Evolutionary conservation across 1,284 basidiomycete species (phyloP).

Genomic region (Fereydounia khargensis): DNA sequence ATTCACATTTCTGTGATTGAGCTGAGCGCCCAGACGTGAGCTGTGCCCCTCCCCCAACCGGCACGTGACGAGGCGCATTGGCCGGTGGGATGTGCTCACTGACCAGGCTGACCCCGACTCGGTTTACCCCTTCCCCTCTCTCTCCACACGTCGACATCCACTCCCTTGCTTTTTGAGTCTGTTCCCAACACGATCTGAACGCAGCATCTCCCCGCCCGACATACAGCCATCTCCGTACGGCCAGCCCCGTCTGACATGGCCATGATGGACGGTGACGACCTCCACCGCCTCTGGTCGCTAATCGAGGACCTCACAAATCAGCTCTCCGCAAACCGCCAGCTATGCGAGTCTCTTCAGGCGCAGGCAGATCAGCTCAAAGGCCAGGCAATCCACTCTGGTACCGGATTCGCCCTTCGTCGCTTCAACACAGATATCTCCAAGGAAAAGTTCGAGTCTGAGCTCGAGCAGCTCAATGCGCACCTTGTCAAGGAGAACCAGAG

Average conservation of each 20-base stretch:
- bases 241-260: constrained; percentile 9
- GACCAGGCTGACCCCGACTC: too few species aligned
- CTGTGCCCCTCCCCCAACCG: too few species aligned
- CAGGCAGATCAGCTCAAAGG: constrained; percentile 74
- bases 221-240: neutral
- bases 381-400: constrained; percentile 73
- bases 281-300: constrained; percentile 51
- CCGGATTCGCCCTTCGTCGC: constrained; percentile 78
- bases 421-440: constrained; percentile 92
- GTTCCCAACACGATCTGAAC: too few species aligned
- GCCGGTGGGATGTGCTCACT: too few species aligned
- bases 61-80: too few species aligned
- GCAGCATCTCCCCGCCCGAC: too few species aligned
- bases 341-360: constrained; percentile 70
- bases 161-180: too few species aligned
- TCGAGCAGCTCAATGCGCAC: constrained; percentile 84
- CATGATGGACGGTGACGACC: constrained; percentile 45
- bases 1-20: too few species aligned
- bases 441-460: constrained; percentile 89
- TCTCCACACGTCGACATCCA: too few species aligned
- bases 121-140: too few species aligned
- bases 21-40: too few species aligned
- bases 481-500: constrained; percentile 91
- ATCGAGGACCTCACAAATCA: constrained; percentile 62
- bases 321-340: constrained; percentile 78